Evolutionary conservation across 805 yeast genomes (phyloP), one percentile per base, ranked within the genome.

Genomic region (Lipomyces starkeyi): DNA sequence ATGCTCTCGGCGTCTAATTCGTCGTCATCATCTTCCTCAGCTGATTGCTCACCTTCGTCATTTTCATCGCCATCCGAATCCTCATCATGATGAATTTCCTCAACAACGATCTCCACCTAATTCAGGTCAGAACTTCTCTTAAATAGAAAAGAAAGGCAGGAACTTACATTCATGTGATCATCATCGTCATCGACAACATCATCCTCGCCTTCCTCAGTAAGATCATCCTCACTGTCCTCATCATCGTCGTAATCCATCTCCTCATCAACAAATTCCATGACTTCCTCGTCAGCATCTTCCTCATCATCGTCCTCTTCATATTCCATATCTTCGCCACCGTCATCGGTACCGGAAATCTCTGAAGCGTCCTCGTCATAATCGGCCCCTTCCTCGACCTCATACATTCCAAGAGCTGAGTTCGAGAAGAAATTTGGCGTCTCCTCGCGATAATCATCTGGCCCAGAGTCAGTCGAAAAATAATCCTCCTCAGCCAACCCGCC

Each of bases 391-490:
- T 84, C 91, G 53, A 91, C 88, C 73, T 94, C 98, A 76, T 90
- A 94, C 96, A 94, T 93, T 1, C 97, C 98, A 54, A 94, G 82
- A 0, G 98, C 91, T 0, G 98, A 93, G 76, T 95, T 93, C 53
- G 89, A 82, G 78, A 94, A 87, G 74, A 93, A 81, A 76, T 93
- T 93, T 0, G 97, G 93, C 0, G 93, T 86, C 63, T 91, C 94
- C 63, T 90, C 96, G 37, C 83, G 76, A 29, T 64, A 69, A 4
- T 66, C 74, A 20, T 71, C 76, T 20, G 67, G 59, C 9, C 69
- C 76, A 5, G 74, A 62, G 20, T 80, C 85, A 17, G 82, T 85
- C 34, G 86, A 84, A 52, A 77, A 76, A 8, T 77, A 79, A 29
- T 83, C 86, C 35, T 79, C 80, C 20, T 88, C 94, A 40, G 85